These are phyloP conservation scores for Suillus occidentalis DNA, from an alignment of 768 basidiomycete genomes.

Conservation along the genomic window DNA sequence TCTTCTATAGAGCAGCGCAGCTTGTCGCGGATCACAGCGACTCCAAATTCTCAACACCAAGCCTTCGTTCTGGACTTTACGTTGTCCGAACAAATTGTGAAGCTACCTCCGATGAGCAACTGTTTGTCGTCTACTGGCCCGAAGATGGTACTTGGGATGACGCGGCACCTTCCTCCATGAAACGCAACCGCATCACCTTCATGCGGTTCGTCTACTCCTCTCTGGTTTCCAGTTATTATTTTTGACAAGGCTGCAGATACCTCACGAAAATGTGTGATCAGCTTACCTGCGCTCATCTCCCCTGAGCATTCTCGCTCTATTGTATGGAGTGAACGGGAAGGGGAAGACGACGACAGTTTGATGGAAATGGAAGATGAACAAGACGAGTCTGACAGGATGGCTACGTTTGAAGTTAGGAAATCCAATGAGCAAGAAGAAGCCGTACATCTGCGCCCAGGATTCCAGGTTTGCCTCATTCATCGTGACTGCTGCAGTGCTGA, in stretches of 20 bases:
- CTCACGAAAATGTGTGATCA: conserved; percentile 62
- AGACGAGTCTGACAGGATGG: conserved; percentile 47
- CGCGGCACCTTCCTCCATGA: conserved; percentile 40
- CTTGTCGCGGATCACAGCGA: conserved; percentile 4
- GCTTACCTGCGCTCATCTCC: conserved; percentile 49
- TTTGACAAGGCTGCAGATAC: conserved; percentile 39
- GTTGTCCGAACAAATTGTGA: conserved; percentile 26
- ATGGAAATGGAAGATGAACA: conserved; percentile 33
- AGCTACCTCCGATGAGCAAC: conserved; percentile 17
- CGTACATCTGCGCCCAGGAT: conserved; percentile 43
- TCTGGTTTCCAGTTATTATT: background rate
- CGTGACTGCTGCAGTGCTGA: background rate
- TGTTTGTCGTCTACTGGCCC: conserved; percentile 62
- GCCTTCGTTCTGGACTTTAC: conserved; percentile 50
- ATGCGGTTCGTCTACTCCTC: conserved; percentile 46
- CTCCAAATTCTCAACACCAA: conserved; percentile 15
- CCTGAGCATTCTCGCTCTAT: conserved; percentile 44
- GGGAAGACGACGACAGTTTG: conserved; percentile 24
- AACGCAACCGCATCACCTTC: conserved; percentile 57
- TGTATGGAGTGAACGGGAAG: conserved; percentile 41
- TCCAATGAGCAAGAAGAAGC: conserved; percentile 56
- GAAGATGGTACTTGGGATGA: conserved; percentile 61
- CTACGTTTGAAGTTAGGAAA: conserved; percentile 53
- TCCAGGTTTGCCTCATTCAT: conserved; percentile 35
- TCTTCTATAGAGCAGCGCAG: conserved; percentile 4